These are phyloP conservation scores for Exobasidium cylindrosporum DNA, from an alignment of 1,284 basidiomycete species.

Conservation along the genomic window DNA sequence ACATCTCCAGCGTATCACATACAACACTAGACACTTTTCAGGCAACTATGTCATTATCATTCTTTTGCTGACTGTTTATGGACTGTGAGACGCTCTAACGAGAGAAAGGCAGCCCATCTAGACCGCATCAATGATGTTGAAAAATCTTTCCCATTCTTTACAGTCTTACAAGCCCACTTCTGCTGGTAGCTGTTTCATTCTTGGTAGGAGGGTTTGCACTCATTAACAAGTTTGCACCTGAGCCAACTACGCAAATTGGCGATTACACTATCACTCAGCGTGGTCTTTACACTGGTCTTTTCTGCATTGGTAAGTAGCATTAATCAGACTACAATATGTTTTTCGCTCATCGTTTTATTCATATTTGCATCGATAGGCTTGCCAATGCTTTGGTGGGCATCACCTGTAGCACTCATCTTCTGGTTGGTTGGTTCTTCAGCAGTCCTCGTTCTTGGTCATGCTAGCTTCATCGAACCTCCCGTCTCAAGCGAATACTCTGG, in stretches of 20 bases:
- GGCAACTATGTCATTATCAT: constrained; percentile 81
- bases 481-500: constrained; percentile 82
- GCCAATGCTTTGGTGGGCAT: constrained; percentile 48
- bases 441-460: constrained; percentile 68
- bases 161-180: constrained; percentile 69
- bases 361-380: too few relatives aligned
- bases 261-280: constrained; percentile 77
- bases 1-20: constrained; percentile 68
- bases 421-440: constrained; percentile 56
- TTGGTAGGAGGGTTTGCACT: constrained; percentile 84
- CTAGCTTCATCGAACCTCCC: constrained; percentile 77
- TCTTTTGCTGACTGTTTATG: constrained; percentile 78
- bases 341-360: constrained; percentile 17
- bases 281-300: constrained; percentile 61
- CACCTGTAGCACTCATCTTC: constrained; percentile 51
- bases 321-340: not conserved
- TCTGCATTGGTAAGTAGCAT: constrained; percentile 42
- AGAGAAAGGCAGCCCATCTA: not conserved
- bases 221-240: constrained; percentile 72
- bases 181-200: constrained; percentile 81
- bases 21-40: constrained; percentile 68
- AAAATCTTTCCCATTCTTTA: not conserved
- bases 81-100: constrained; percentile 65
- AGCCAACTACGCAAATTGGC: constrained; percentile 64
- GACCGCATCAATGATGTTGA: not conserved